Base-by-base conservation (phyloP, 495 filamentous ascomycete species). In the Hypoxylon rickii region DNA sequence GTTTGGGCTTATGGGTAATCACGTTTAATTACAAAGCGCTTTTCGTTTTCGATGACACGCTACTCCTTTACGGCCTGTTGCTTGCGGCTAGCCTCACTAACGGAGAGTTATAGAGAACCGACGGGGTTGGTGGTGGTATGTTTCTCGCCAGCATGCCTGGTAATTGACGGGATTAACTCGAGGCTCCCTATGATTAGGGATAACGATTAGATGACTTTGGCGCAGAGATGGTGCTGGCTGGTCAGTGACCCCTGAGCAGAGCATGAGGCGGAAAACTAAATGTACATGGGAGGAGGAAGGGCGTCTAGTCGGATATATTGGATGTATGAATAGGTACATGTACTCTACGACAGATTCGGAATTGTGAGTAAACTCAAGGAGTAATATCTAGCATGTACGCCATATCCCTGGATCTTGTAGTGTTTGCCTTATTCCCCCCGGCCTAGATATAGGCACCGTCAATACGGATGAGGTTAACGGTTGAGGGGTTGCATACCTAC, bases 311-410 rank as follows among this genome's bases (percentile, higher is more conserved):
- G 39, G 37, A 46, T 17, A 17, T 44, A 41, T 31, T 31, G 26
- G 5, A 5, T 58, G 60, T 63, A 63, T 59, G 33, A 46, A 44
- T 63, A 63, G 21, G 42, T 60, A 49, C 60, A 60, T 55, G 49
- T 42, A 54, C 44, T 40, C 22, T 50, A 43, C 17, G 36, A 52
- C 22, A 24, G 18, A 39, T n/a, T n/a, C n/a, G n/a, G n/a, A n/a
- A n/a, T n/a, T n/a, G n/a, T n/a, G n/a, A 43, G 22, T 44, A 50
- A 44, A 58, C 51, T 18, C 8, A 57, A 26, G 24, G 29, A 40
- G 24, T 50, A 32, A 48, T n/a, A n/a, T n/a, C n/a, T n/a, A n/a
- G n/a, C n/a, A n/a, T n/a, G n/a, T n/a, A n/a, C n/a, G n/a, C n/a
- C n/a, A n/a, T n/a, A n/a, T n/a, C n/a, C n/a, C n/a, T n/a, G n/a